Conservation (phyloP, 179 eudicot genomes). For the Monotropa hypopitys region DNA sequence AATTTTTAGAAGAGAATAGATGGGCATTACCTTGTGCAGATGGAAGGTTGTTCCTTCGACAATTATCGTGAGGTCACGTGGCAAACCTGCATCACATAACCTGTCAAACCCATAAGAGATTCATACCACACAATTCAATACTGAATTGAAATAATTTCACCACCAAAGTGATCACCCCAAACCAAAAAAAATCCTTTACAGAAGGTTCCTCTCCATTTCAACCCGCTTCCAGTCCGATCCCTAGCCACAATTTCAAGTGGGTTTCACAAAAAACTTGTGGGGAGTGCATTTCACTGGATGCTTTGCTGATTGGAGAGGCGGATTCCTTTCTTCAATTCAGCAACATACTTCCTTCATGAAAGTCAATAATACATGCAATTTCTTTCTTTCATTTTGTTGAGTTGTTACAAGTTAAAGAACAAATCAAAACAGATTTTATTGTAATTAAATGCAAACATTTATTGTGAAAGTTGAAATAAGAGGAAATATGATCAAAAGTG, state of each 20-base stretch:
- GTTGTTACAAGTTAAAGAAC: background rate
- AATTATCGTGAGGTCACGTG: constrained; percentile 52
- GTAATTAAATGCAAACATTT: background rate
- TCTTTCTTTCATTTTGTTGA: background rate
- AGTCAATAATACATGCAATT: background rate
- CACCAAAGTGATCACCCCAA: background rate
- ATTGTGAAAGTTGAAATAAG: background rate
- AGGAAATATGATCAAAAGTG: constrained; percentile 11
- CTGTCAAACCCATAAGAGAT: constrained; percentile 41
- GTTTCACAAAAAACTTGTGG: background rate
- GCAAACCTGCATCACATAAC: constrained; percentile 80
- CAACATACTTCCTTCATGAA: background rate
- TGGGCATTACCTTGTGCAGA: constrained; percentile 61
- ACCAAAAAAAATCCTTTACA: background rate
- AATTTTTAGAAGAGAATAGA: background rate
- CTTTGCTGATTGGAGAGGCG: background rate
- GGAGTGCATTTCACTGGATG: background rate
- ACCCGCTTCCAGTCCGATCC: background rate
- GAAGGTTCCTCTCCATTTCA: constrained; percentile 6
- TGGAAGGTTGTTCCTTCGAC: constrained; percentile 55
- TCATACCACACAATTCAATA: constrained; percentile 11
- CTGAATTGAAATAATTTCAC: background rate
- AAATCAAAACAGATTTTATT: background rate
- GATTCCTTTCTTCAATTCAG: background rate
- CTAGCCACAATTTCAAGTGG: background rate